Conservation (phyloP, 768 basidiomycete species). For the Leccinum sublutescens region DNA sequence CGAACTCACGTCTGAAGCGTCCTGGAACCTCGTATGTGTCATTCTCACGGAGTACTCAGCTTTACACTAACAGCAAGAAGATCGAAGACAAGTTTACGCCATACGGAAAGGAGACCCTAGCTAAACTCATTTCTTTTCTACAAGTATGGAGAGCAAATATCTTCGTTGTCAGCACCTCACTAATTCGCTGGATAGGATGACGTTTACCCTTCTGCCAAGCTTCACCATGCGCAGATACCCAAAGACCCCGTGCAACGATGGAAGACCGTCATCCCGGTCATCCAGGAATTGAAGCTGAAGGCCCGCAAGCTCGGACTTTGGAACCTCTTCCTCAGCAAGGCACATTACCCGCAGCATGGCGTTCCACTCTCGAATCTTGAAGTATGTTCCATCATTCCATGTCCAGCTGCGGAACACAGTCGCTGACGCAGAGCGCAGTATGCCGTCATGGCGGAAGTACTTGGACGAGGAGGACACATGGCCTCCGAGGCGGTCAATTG, state of each 20-base stretch:
- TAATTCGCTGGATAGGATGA: constrained; percentile 60
- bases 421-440: constrained; percentile 52
- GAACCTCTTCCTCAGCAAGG: constrained; percentile 96
- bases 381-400: constrained; percentile 41
- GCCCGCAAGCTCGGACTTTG: constrained; percentile 89
- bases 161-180: not conserved
- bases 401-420: not conserved
- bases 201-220: constrained; percentile 71
- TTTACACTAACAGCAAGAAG: constrained; percentile 36
- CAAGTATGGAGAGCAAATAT: constrained; percentile 48
- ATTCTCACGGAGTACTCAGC: not conserved
- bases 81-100: constrained; percentile 92
- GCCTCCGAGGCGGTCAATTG: constrained; percentile 91
- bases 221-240: constrained; percentile 83
- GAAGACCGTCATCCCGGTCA: constrained; percentile 78
- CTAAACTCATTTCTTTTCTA: constrained; percentile 80
- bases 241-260: constrained; percentile 71
- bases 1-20: constrained; percentile 76
- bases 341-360: constrained; percentile 87
- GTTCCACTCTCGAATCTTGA: constrained; percentile 93
- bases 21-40: constrained; percentile 78
- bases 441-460: constrained; percentile 94
- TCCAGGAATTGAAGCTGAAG: constrained; percentile 82
- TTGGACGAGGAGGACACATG: constrained; percentile 79
- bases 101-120: constrained; percentile 82